Base-by-base conservation (phyloP, 768 basidiomycete genomes). In the Zangia roseola region DNA sequence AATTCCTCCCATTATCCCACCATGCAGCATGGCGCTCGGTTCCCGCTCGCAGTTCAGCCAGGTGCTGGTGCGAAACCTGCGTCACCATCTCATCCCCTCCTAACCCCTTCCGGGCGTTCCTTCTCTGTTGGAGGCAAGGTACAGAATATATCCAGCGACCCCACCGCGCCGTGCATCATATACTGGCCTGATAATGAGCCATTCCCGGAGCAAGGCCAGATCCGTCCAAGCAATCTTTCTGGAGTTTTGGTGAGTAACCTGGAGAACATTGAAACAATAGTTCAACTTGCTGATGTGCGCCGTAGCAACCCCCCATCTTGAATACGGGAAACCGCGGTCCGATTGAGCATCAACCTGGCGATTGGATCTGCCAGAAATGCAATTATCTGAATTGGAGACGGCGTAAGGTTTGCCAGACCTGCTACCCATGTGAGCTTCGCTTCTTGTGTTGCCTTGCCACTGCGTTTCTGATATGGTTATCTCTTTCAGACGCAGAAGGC, bases 141-240 rank as follows among this genome's bases (percentile, higher is more conserved):
- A 7, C 86, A 85, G 58, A 91, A 93, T 57, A 68, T 92, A 51
- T 91, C 88, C 23, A 71, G 57, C 33, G 88, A 92, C 62, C 87
- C 88, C 17, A 64, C 82, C 41, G 59, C 72, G 24, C 86, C 90
- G 4, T 90, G 90, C 57, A 76, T 91, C 71, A 84, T 92, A 82
- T 92, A 86, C 58, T 93, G 91, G 91, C 90, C 91, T 5, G 90
- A 91, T 65, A 93, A 93, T 57, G 91, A 93, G 62, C 78, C 87
- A 5, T 73, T 89, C 52, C 91, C 91, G 1, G 85, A 88, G 56
- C 83, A 81, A 63, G 82, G 86, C 12, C 91, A 92, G 70, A 87
- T 86, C 49, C 74, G 88, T 4, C 88, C 86, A 0, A 75, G 71
- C 51, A 74, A 62, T 19, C 68, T 84, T 16, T 68, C 72, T 43